These are phyloP conservation scores for Hypoxylon sp. DNA, from an alignment of 2,329 filamentous ascomycete genomes.

Conservation along the genomic window DNA sequence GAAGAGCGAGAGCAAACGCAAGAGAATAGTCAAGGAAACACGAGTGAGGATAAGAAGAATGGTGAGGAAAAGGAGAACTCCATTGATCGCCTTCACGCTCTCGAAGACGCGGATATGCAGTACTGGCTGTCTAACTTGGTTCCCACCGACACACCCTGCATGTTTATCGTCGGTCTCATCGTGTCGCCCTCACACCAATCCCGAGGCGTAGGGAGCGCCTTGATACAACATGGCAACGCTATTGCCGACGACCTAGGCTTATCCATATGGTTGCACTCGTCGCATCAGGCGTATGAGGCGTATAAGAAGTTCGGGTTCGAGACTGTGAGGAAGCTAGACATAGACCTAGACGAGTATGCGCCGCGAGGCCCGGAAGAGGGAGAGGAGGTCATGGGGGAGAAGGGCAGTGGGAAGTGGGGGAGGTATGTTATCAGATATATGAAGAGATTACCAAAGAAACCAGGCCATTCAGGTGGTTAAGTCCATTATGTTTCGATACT, in stretches of 20 bases:
- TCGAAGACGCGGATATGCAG: slow-evolving; percentile 39
- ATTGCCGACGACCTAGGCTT: slow-evolving; percentile 37
- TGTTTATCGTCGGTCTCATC: slow-evolving; percentile 35
- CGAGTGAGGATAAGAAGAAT: slow-evolving; percentile 1
- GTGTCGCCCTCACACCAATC: slow-evolving; percentile 37
- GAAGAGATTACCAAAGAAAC: slow-evolving; percentile 35
- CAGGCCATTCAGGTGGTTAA: background rate
- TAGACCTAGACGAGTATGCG: slow-evolving; percentile 43
- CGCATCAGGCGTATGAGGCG: slow-evolving; percentile 41
- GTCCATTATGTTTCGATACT: background rate
- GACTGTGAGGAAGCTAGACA: slow-evolving; percentile 31
- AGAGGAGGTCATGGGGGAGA: slow-evolving; percentile 36
- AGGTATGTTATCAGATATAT: slow-evolving; percentile 44
- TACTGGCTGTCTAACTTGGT: slow-evolving; percentile 38
- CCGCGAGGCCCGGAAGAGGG: slow-evolving; percentile 32
- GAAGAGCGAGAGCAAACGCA: background rate
- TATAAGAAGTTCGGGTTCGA: slow-evolving; percentile 41
- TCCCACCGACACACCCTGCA: slow-evolving; percentile 31
- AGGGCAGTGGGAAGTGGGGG: slow-evolving; percentile 35
- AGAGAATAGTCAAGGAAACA: background rate
- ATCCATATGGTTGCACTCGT: slow-evolving; percentile 41
- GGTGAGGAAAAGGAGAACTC: background rate
- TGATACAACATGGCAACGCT: slow-evolving; percentile 36
- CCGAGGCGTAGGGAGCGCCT: slow-evolving; percentile 32
- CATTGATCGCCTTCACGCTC: slow-evolving; percentile 40